These are phyloP conservation scores for Diaporthe velutina DNA, from an alignment of 2,329 filamentous ascomycete species.

Conservation along the genomic window DNA sequence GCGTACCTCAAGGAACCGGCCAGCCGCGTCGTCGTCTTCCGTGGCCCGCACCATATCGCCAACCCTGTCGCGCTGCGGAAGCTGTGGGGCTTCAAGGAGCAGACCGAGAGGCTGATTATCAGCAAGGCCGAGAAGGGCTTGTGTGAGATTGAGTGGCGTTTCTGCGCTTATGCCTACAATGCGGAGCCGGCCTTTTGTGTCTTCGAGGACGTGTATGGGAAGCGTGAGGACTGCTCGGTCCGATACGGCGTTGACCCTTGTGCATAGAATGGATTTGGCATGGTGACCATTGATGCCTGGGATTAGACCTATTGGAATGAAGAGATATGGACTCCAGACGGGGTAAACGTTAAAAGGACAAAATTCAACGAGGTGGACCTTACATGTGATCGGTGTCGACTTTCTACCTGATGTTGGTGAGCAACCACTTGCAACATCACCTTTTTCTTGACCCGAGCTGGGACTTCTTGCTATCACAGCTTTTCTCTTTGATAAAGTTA, in stretches of 20 bases:
- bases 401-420: too few relatives aligned
- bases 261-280: not conserved
- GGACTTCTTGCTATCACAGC: too few relatives aligned
- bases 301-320: not conserved
- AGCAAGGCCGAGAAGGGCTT: not conserved
- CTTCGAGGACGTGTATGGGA: not conserved
- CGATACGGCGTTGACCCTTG: constrained; percentile 22
- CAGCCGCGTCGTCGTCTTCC: constrained; percentile 21
- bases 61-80: constrained; percentile 1
- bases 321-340: rapidly evolving
- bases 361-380: too few relatives aligned
- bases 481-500: too few relatives aligned
- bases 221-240: constrained; percentile 1
- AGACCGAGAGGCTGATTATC: not conserved
- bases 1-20: constrained; percentile 2
- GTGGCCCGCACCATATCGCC: constrained; percentile 3
- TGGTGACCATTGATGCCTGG: too few relatives aligned
- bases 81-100: constrained; percentile 26
- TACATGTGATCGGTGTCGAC: not conserved
- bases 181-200: constrained; percentile 18
- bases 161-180: constrained; percentile 16
- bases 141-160: constrained; percentile 27
- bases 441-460: too few relatives aligned
- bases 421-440: too few relatives aligned
- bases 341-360: too few relatives aligned